Conservation (phyloP, 2,329 filamentous ascomycete species). For the Venturiaceae sp. region DNA sequence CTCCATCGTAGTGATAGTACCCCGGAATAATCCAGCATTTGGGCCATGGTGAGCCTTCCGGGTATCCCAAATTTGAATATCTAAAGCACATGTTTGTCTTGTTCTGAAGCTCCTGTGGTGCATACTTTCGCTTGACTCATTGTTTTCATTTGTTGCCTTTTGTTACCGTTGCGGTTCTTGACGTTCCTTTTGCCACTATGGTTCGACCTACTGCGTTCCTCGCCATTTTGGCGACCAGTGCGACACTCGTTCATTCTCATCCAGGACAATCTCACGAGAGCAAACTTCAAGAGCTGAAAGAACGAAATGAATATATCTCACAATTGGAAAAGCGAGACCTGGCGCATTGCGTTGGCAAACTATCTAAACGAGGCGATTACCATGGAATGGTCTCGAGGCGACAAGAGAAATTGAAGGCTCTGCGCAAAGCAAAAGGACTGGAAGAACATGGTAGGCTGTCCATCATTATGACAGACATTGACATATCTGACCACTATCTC, state of each 20-base stretch:
- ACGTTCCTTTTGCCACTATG: background rate
- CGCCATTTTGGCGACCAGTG: background rate
- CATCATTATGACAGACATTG: background rate
- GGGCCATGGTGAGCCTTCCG: too few relatives aligned
- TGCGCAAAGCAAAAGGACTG: slow-evolving; percentile 26
- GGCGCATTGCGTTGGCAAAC: slow-evolving; percentile 27
- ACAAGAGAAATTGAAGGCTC: slow-evolving; percentile 25
- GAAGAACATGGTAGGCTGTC: background rate
- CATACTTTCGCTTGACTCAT: too few relatives aligned
- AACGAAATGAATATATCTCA: slow-evolving; percentile 25
- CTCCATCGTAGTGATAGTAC: too few relatives aligned
- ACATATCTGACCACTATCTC: background rate
- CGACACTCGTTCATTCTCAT: background rate
- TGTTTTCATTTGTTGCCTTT: too few relatives aligned
- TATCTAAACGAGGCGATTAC: slow-evolving; percentile 29
- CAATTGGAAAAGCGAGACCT: slow-evolving; percentile 27
- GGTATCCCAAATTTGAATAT: too few relatives aligned
- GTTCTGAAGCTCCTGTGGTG: too few relatives aligned
- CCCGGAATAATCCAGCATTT: too few relatives aligned
- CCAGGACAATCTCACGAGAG: background rate
- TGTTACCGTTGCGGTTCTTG: too few relatives aligned
- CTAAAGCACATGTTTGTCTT: too few relatives aligned
- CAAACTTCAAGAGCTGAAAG: slow-evolving; percentile 19
- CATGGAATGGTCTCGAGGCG: slow-evolving; percentile 31
- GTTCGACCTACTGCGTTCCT: background rate